A percentile compares a stretch with the other conserved stretches of the same genome.
Evolutionary conservation across 331 rosid species (phyloP).

Genomic region (Acacia concinna): DNA sequence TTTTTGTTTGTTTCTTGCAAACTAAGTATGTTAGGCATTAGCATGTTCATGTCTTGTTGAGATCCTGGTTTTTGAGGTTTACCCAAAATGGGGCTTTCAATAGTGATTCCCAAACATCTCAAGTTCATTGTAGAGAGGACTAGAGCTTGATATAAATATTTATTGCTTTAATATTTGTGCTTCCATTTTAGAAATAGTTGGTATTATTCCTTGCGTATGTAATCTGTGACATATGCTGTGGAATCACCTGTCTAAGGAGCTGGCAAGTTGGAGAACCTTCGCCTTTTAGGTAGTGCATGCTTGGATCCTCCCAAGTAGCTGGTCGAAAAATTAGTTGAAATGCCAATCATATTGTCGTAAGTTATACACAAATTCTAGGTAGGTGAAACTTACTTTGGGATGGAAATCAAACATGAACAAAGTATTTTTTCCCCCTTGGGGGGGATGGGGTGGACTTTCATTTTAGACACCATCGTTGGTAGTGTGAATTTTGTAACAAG

Average conservation of each 20-base stretch:
- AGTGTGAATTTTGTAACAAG: slow-evolving; percentile 5
- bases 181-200: neutral
- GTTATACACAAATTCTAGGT: slow-evolving; percentile 10
- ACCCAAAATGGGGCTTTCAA: neutral
- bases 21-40: neutral
- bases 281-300: neutral
- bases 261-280: slow-evolving; percentile 9
- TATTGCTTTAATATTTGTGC: neutral
- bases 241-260: neutral
- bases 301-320: neutral
- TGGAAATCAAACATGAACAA: slow-evolving; percentile 13
- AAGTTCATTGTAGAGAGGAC: neutral
- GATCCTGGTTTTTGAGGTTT: neutral
- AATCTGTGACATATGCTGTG: slow-evolving; percentile 17
- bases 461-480: neutral
- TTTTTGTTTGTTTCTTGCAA: neutral
- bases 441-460: neutral
- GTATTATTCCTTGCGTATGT: neutral
- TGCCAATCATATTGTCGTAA: neutral
- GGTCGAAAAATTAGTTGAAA: neutral
- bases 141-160: neutral
- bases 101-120: neutral
- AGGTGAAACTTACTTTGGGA: neutral
- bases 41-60: neutral
- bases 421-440: neutral